Percentiles rank a stretch among this genome's conserved stretches.
phyloP scores from a whole-genome alignment of 2,329 filamentous ascomycete genomes.

The Ascochyta rabiei region DNA sequence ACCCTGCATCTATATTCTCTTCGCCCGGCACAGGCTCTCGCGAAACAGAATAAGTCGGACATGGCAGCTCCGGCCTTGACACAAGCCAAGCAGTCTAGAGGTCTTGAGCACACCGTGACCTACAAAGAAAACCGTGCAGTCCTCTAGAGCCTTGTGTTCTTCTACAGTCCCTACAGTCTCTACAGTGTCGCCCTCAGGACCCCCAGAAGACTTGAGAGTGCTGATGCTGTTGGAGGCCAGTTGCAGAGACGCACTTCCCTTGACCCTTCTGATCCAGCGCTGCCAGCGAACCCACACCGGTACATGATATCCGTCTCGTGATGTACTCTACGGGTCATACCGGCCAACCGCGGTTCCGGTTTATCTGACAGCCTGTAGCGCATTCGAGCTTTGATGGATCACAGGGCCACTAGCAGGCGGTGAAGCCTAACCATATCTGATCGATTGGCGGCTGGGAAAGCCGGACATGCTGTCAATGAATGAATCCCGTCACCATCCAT shows the following conservation, averaged over 20 bases:
- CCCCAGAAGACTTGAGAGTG: too few relatives aligned
- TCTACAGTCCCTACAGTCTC: too few relatives aligned
- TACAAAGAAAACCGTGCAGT: too few relatives aligned
- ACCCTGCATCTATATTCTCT: not conserved
- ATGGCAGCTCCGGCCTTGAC: too few relatives aligned
- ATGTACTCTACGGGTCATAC: not conserved
- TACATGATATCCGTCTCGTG: slow-evolving; percentile 6
- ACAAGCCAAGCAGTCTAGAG: too few relatives aligned
- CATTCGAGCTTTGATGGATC: not conserved
- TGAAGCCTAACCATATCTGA: not conserved
- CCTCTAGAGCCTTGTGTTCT: too few relatives aligned
- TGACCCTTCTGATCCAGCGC: not conserved
- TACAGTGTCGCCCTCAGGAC: too few relatives aligned
- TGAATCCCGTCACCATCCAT: slow-evolving; percentile 9
- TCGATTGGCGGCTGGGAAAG: not conserved
- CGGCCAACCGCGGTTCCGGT: slow-evolving; percentile 5
- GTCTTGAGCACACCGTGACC: too few relatives aligned
- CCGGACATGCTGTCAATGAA: slow-evolving; percentile 11
- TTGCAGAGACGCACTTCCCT: too few relatives aligned
- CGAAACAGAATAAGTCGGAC: too few relatives aligned
- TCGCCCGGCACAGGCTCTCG: not conserved
- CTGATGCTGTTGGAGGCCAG: too few relatives aligned
- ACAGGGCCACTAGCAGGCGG: not conserved
- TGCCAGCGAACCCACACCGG: slow-evolving; percentile 5
- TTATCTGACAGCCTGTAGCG: slow-evolving; percentile 1